A percentile compares a stretch with the other conserved stretches of the same genome.
Conservation (phyloP, 352 stramenopile species). For the Pythium chondricola region DNA sequence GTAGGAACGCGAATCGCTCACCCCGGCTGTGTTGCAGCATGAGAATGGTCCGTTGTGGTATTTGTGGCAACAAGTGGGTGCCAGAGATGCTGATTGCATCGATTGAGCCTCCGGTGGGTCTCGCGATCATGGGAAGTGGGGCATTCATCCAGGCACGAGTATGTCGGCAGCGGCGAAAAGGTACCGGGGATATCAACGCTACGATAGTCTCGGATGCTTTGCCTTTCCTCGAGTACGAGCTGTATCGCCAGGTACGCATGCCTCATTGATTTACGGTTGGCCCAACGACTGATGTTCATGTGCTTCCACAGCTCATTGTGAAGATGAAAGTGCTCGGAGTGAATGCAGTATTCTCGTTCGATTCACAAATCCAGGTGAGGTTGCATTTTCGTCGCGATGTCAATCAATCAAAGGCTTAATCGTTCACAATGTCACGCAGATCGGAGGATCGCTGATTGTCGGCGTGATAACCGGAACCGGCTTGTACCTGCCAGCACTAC, state of each 20-base stretch:
- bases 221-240: conserved; percentile 97
- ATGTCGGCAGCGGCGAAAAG: conserved; percentile 89
- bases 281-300: neutral
- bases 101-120: conserved; percentile 72
- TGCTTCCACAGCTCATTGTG: conserved; percentile 56
- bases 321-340: conserved; percentile 92
- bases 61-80: conserved; percentile 98
- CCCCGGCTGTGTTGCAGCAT: conserved; percentile 86
- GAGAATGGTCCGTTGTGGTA: conserved; percentile 94
- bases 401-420: too few species aligned
- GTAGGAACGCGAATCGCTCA: too few species aligned
- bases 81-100: conserved; percentile 92
- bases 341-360: conserved; percentile 95
- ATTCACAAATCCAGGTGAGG: conserved; percentile 85
- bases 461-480: conserved; percentile 90
- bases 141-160: conserved; percentile 95
- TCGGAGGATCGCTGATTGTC: conserved; percentile 84
- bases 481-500: conserved; percentile 92
- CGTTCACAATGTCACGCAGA: too few species aligned
- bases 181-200: conserved; percentile 92
- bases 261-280: neutral
- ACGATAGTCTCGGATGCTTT: conserved; percentile 95
- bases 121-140: conserved; percentile 88
- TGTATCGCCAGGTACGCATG: conserved; percentile 91
- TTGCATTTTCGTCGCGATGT: too few species aligned